Evolutionary conservation across 208 protist genomes (phyloP), one percentile per base, ranked within the genome.

Genomic region (Trypanosoma scelopori): DNA sequence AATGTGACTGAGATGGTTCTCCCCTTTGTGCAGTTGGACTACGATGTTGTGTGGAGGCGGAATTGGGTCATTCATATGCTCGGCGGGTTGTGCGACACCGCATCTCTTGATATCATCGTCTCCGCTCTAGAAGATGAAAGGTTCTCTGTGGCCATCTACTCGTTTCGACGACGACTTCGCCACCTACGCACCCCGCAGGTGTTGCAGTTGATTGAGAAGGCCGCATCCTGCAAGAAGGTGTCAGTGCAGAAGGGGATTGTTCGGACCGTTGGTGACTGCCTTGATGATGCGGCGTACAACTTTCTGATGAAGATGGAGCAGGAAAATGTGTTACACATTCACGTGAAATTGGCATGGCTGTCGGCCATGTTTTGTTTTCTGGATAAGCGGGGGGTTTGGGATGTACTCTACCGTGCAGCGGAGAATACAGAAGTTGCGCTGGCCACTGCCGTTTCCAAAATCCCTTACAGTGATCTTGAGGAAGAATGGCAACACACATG

Each of bases 281-380:
- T 20, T 6, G 56, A 51, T 42, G 55, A 71, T 0, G 27, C 3
- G 3, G 55, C 39, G n/a, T 71, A 65, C 37, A n/a, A 41, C 1
- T 63, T 30, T 48, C 28, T 71, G n/a, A 55, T 4, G 18, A 9
- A 65, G 41, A 20, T 71, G n/a, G 48, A 27, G 5, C 20, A 56
- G 12, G 49, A 39, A 5, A 37, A 20, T 51, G 25, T 13, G 13
- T 42, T 71, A 5, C 55, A 71, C 53, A 42, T 20, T 28, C 37
- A 65, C 57, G 48, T 71, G 28, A 39, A 65, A 41, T 43, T 52
- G 18, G 55, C 49, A 37, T 71, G 43, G 65, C 3, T 71, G 2
- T n/a, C 16, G 0, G 65, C 65, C 5, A 57, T 71, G 56, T 51
- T 48, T 47, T 6, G 25, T 18, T 71, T 65, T 43, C 9, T 59